Base-by-base conservation (phyloP, 306 rosid species). In the Casuarina equisetifolia region DNA sequence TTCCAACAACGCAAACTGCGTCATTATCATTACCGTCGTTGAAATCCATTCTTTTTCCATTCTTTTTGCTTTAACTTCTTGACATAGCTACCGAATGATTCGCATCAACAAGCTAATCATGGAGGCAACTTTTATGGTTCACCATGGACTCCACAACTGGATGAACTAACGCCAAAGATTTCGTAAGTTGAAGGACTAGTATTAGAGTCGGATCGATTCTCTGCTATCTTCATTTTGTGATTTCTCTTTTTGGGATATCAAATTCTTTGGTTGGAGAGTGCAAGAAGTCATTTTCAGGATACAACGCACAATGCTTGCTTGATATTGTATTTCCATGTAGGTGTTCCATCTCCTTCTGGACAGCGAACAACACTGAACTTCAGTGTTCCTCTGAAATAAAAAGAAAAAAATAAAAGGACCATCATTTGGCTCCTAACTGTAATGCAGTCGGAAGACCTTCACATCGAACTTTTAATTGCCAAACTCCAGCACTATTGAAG, bases 11-110 rank as follows among this genome's bases (percentile, higher is more conserved):
- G 77, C 72, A 82, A 75, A 46, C 74, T 52, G 76, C 84, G 75
- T 78, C 83, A 73, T 76, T 84, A 84, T 86, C 83, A 81, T 80
- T 64, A 77, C 73, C 80, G 68, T 72, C 79, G 19, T 81, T 39
- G 82, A 81, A 74, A 66, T 71, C 36, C 25, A 9, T 48, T 48
- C 11, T 48, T 2, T 48, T 9, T 52, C 6, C 15, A 2, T 5
- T 52, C 4, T 81, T 80, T 73, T 49, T 19, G 32, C 32, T 35
- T 42, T 36, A 44, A 54, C 57, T 74, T 69, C 72, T 38, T 2
- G 20, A 15, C 8, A 25, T 43, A 62, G 42, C 71, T 72, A 69
- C 32, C 40, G 59, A 63, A 9, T 76, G 73, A 82, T 62, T 74
- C 76, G 70, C 71, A 73, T 82, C 86, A 76, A 76, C 81, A 77